Conservation (phyloP, 225 moss, liverwort and hornwort species). For the Marchantia polymorpha region DNA sequence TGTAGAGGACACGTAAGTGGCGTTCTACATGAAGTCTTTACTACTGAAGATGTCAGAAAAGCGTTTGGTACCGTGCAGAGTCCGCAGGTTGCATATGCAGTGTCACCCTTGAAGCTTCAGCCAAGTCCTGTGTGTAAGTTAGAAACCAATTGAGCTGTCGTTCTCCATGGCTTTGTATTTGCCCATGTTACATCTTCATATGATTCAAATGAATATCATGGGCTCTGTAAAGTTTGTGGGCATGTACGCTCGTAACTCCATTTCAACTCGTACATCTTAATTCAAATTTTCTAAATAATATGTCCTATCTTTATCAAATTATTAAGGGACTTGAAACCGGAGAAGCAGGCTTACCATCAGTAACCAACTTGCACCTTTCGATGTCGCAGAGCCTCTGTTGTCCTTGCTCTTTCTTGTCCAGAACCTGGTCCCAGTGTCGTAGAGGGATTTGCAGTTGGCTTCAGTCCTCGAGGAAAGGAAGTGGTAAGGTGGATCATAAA, state of each 20-base stretch:
- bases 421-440: conserved; percentile 58
- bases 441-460: conserved; percentile 73
- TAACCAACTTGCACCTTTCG: too few relatives aligned
- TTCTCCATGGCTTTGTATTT: background rate
- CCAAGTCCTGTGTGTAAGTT: conserved; percentile 63
- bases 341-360: background rate
- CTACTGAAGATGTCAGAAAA: background rate
- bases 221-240: too few relatives aligned
- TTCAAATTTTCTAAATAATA: background rate
- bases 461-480: conserved; percentile 86
- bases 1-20: too few relatives aligned
- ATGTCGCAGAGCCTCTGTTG: conserved; percentile 48
- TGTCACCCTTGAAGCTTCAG: conserved; percentile 30
- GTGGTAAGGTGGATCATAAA: conserved; percentile 56
- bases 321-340: background rate
- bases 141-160: too few relatives aligned
- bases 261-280: background rate
- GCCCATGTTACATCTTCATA: conserved; percentile 12
- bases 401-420: conserved; percentile 55
- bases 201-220: background rate
- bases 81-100: conserved; percentile 69
- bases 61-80: conserved; percentile 46
- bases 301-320: too few relatives aligned
- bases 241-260: too few relatives aligned
- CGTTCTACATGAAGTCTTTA: background rate